Percentiles rank a stretch among this genome's conserved stretches.
These are phyloP conservation scores for Russula sp. DNA, from an alignment of 768 basidiomycete species.

Conservation along the genomic window DNA sequence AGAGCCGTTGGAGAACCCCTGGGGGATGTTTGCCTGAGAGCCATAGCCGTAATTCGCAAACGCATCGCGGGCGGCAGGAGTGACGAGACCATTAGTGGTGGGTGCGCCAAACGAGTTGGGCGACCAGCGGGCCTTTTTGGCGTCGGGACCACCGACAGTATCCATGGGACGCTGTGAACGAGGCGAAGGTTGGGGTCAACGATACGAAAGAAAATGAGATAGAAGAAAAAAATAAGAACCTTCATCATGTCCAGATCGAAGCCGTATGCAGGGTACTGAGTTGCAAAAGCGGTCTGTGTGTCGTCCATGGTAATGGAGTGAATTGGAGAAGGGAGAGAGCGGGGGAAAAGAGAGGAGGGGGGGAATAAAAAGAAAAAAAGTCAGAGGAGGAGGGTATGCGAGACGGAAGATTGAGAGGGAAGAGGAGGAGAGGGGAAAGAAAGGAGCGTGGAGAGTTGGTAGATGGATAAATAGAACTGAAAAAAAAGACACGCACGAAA, in stretches of 20 bases:
- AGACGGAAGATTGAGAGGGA: slow-evolving; percentile 26
- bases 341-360: slow-evolving; percentile 18
- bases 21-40: slow-evolving; percentile 56
- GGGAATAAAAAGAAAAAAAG: slow-evolving; percentile 38
- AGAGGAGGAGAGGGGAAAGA: slow-evolving; percentile 25
- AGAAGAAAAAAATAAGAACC: slow-evolving; percentile 35
- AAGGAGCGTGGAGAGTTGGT: slow-evolving; percentile 27
- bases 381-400: slow-evolving; percentile 46
- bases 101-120: slow-evolving; percentile 45
- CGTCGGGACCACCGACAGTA: slow-evolving; percentile 69
- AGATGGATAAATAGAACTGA: slow-evolving; percentile 13
- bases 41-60: slow-evolving; percentile 88
- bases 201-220: neutral
- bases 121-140: slow-evolving; percentile 89
- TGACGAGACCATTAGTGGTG: slow-evolving; percentile 32
- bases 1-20: slow-evolving; percentile 45
- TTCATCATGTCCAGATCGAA: slow-evolving; percentile 94
- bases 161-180: slow-evolving; percentile 73
- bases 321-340: slow-evolving; percentile 19
- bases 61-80: slow-evolving; percentile 50
- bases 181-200: neutral
- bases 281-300: slow-evolving; percentile 59
- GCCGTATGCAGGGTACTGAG: slow-evolving; percentile 60
- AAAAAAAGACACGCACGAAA: slow-evolving; percentile 37
- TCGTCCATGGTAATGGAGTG: slow-evolving; percentile 47